Conservation (phyloP, 768 basidiomycete species). For the Trametes gibbosa region DNA sequence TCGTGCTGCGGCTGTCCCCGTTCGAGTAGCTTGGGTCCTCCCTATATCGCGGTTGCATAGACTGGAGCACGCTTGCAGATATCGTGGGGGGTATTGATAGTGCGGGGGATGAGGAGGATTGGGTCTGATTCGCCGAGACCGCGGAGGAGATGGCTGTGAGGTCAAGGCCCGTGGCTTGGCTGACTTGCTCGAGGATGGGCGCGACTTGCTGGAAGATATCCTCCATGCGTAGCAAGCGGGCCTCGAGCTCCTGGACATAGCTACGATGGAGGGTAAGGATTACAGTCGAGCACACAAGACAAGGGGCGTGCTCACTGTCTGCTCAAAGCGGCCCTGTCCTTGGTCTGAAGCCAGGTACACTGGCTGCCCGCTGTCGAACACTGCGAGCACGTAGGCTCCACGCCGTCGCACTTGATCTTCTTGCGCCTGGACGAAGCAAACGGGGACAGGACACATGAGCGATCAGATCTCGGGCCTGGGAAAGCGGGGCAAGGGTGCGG, state of each 20-base stretch:
- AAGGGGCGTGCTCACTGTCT: conserved; percentile 64
- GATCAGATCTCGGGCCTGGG: background rate
- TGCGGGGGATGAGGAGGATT: conserved; percentile 8
- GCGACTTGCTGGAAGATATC: conserved; percentile 79
- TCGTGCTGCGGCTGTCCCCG: conserved; percentile 22
- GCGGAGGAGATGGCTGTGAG: conserved; percentile 16
- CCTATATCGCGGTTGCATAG: conserved; percentile 24
- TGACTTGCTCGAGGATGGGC: conserved; percentile 72
- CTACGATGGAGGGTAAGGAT: conserved; percentile 34
- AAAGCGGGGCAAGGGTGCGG: conserved; percentile 21
- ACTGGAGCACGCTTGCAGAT: conserved; percentile 23
- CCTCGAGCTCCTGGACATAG: conserved; percentile 91
- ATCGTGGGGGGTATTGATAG: conserved; percentile 1
- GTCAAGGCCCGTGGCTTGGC: conserved; percentile 47
- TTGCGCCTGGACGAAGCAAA: conserved; percentile 56
- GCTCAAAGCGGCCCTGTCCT: conserved; percentile 86
- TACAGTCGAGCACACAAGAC: conserved; percentile 2
- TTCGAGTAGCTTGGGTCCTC: conserved; percentile 11
- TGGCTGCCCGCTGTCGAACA: conserved; percentile 70
- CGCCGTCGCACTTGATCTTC: conserved; percentile 93
- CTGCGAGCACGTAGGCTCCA: conserved; percentile 83
- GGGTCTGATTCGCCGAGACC: conserved; percentile 5
- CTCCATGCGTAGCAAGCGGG: conserved; percentile 85
- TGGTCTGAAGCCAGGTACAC: conserved; percentile 89
- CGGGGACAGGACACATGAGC: conserved; percentile 3